Percentiles rank a stretch among this genome's conserved stretches.
phyloP scores from a whole-genome alignment of 345 rosid species.

The Melaleuca quinquenervia region DNA sequence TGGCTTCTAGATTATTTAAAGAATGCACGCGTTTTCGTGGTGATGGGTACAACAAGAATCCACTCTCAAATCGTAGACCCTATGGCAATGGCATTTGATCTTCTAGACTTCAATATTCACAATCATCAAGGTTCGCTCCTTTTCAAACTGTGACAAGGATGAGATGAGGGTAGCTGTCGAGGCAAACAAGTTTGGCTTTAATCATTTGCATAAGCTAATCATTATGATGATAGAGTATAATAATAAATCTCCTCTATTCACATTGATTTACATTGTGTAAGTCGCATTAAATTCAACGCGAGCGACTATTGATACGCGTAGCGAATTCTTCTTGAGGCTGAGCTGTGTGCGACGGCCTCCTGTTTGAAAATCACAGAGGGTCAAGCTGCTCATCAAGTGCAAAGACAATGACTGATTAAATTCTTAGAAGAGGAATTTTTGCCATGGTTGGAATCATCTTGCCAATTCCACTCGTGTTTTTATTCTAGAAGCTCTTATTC shows the following conservation, averaged over 20 bases:
- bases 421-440: neutral
- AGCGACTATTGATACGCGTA: neutral
- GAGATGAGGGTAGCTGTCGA: neutral
- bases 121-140: neutral
- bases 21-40: neutral
- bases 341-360: neutral
- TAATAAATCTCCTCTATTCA: neutral
- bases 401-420: neutral
- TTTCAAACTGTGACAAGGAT: neutral
- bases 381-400: neutral
- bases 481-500: neutral
- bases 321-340: neutral
- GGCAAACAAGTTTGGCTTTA: neutral
- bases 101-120: neutral
- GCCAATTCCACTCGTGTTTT: neutral
- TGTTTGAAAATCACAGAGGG: neutral
- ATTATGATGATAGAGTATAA: neutral
- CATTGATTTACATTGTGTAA: neutral
- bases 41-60: neutral
- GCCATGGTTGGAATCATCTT: neutral
- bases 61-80: neutral
- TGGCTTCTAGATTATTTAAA: neutral
- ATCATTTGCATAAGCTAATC: neutral
- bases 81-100: neutral
- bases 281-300: neutral